Base-by-base conservation (phyloP, 2,329 filamentous ascomycete genomes). In the Neopestalotiopsis rosae region DNA sequence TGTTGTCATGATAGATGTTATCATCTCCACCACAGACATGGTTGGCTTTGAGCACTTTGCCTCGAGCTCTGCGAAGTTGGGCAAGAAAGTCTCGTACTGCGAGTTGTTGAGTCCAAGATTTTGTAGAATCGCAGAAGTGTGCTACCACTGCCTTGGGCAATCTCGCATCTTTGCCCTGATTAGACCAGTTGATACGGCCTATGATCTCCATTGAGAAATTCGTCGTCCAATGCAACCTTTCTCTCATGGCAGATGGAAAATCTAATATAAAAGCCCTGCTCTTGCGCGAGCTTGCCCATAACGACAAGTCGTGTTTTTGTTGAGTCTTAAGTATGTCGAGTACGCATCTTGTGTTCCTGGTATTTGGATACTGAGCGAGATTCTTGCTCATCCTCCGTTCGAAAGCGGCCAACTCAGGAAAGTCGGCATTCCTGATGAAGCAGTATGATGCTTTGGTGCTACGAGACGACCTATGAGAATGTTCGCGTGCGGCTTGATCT, bases 171-270 rank as follows among this genome's bases (percentile, higher is more conserved):
- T 59, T n/a, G 28, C 3, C 28, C 9, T 30, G 7, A 59, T 59
- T 59, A 5, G 56, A 59, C n/a, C 28, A 28, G 12, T n/a, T 52
- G 49, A 65, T 65, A 20, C 13, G 40, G 4, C 40, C 62, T 52
- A 65, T 49, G n/a, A 52, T 30, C 40, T 65, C 62, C 6, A 65
- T 17, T 24, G 62, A 52, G 38, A 65, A 52, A 24, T 65, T 40
- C 13, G 62, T 65, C 6, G 62, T 65, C 62, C 62, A 65, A 20
- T 52, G 13, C 12, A 40, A 65, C n/a, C 40, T 40, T 28, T 34
- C 42, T 30, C 38, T 65, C 3, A 5, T 59, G 28, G 5, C 56
- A 5, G 28, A 7, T 6, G 5, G 28, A 4, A 13, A n/a, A 59
- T 59, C 56, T 59, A 59, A n/a, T n/a, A n/a, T 12, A 5, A 59